Evolutionary conservation across 108 stramenopile genomes (phyloP), one percentile per base, ranked within the genome.

Genomic region (Cyclotella sp.): DNA sequence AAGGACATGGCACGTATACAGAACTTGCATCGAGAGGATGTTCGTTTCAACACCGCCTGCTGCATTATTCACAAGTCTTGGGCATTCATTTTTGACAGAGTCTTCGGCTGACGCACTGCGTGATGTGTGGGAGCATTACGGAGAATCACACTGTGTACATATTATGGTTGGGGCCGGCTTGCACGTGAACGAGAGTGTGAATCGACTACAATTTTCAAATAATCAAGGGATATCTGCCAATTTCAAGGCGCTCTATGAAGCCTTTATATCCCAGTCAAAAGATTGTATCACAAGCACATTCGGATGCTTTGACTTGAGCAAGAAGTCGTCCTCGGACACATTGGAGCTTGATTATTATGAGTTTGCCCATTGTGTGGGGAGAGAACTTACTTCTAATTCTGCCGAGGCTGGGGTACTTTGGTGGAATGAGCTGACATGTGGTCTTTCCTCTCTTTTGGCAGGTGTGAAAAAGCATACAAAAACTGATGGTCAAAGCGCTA

Each of bases 81-180:
- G 73, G 3, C 60, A 67, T 19, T 43, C 60, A 14, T 61, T 41
- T 16, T 40, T 82, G 30, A 60, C 70, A 45, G 59, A 66, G 16
- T 49, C 74, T 52, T 75, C 81, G 0, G 47, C 75, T 28, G 75
- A 72, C 19, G 63, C 65, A 52, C 68, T 82, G 28, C n/a, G 41
- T 4, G 70, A 72, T 27, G 27, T 82, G 6, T 82, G 74, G 69
- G 55, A 66, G 26, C 52, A 61, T 30, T 82, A 62, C 47, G 81
- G 81, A n/a, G 70, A 76, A 72, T 76, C 70, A 10, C 70, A 76
- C 42, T 71, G 63, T 18, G 70, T 40, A 29, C 68, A 67, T 6
- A 82, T 82, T 47, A 82, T 82, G 75, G 65, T 82, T 72, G 70
- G 74, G 60, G 81, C 81, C 42, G 64, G 70, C 22, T 68, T 82